A percentile compares a stretch with the other conserved stretches of the same genome.
phyloP scores from a whole-genome alignment of 495 filamentous ascomycete genomes.

The Podospora pseudopauciseta region DNA sequence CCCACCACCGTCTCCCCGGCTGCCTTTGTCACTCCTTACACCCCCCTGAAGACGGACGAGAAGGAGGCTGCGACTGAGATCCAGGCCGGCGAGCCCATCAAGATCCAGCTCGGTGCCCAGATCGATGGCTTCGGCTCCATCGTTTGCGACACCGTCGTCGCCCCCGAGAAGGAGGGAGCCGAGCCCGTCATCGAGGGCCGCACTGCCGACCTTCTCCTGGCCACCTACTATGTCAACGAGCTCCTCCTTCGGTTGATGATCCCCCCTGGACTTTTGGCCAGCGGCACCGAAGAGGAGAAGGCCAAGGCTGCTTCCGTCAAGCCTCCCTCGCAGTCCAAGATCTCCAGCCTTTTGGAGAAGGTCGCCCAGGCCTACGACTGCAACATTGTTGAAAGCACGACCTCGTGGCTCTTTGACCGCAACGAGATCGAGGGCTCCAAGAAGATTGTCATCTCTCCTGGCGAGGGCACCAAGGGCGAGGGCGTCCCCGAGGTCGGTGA shows the following conservation, averaged over 20 bases:
- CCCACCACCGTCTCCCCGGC: constrained; percentile 94
- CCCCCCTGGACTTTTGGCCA: constrained; percentile 76
- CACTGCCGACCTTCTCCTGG: constrained; percentile 80
- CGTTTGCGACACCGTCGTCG: constrained; percentile 86
- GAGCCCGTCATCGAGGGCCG: constrained; percentile 63
- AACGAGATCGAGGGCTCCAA: constrained; percentile 98
- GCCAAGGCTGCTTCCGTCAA: constrained; percentile 81
- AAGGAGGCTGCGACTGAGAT: constrained; percentile 75
- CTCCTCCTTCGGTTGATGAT: constrained; percentile 86
- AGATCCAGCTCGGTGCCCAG: constrained; percentile 96
- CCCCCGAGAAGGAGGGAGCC: constrained; percentile 54
- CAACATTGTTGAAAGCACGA: constrained; percentile 94
- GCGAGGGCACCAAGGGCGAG: constrained; percentile 84
- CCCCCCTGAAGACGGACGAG: constrained; percentile 77
- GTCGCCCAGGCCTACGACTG: constrained; percentile 86
- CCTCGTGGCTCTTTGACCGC: constrained; percentile 88
- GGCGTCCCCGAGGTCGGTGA: constrained; percentile 87
- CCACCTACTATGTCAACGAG: constrained; percentile 94
- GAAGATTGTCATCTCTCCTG: constrained; percentile 91
- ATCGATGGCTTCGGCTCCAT: constrained; percentile 97
- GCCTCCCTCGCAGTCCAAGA: constrained; percentile 74
- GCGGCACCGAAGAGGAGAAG: constrained; percentile 90
- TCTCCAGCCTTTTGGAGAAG: constrained; percentile 84
- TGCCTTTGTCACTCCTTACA: constrained; percentile 95
- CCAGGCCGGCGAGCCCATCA: constrained; percentile 80